Evolutionary conservation across 2,329 filamentous ascomycete species (phyloP), one percentile per base, ranked within the genome.

Genomic region (Camillea tinctor): DNA sequence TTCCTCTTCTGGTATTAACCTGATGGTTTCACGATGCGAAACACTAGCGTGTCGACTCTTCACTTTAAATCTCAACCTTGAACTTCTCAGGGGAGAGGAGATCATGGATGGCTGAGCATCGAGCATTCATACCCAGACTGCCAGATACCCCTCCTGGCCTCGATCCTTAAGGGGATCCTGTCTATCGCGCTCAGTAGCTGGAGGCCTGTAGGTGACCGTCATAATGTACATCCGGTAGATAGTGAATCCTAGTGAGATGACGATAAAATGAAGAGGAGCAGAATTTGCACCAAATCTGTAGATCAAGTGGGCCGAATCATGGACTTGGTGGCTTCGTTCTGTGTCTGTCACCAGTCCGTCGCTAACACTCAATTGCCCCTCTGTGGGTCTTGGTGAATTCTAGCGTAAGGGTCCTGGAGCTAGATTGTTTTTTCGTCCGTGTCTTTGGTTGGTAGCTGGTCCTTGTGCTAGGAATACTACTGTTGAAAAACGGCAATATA

Each of bases 21-120:
- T 49, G 52, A 65, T 11, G 11, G 59, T 60, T 64, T 51, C 60
- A 59, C 52, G 57, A 61, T 61, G 54, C 60, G 63, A 65, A 65
- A 62, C 64, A 58, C 56, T 66, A 65, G 64, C 57, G 63, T 55
- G 51, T 58, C 56, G 52, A 60, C 53, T 57, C 57, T 59, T 62
- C 60, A 63, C 56, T 51, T 58, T 53, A 52, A 57, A 44, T 49
- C 51, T 57, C 13, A 55, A 21, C 48, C 36, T 59, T 54, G 40
- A 52, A 5, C n/a, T 24, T 19, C 51, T 21, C 17, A 54, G 52
- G 24, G 19, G 49, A 19, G 49, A 22, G 49, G 15, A 50, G 49
- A 50, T 50, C 49, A 19, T 21, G n/a, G 36, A 44, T 44, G 36
- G 11, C 13, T n/a, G 36, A 44, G 17, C 36, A 15, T 44, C 36